Base-by-base conservation (phyloP, 2,329 filamentous ascomycete species). In the Phaeosphaeriaceae sp. region DNA sequence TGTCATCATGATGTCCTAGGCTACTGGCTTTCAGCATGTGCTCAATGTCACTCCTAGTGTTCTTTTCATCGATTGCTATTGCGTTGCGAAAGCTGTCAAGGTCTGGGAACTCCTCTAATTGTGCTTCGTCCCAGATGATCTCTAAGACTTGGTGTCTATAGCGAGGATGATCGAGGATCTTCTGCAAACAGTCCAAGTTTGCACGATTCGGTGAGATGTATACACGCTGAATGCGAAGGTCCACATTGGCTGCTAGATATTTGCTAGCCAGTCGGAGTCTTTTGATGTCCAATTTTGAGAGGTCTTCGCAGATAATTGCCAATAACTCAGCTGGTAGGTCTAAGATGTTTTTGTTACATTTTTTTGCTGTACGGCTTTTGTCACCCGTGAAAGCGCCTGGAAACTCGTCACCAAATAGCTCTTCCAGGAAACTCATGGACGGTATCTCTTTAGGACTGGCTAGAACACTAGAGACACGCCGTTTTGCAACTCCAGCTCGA, bases 111-210 rank as follows among this genome's bases (percentile, higher is more conserved):
- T 58, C 50, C 6, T 54, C 47, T 18, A 69, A 56, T n/a, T 62
- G 58, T n/a, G 62, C 60, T 42, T 76, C 72, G 18, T 77, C 71
- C 70, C 70, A 77, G 28, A 80, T 64, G 4, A 79, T 67, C 46
- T 79, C 75, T 3, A 39, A 52, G 6, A 79, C 60, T 1, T 50
- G 32, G 1, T 55, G 37, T 3, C 69, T 66, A 40, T 73, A 72
- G 1, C 34, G 47, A 4, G 71, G 64, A 50, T 78, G 70, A 8
- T 70, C 54, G 7, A 76, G 69, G 41, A 79, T 59, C 12, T 65
- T 60, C 2, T 66, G 60, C 17, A 76, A 67, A 4, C 75, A 74
- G 2, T 68, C 36, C 5, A 79, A 55, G 42, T 78, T 72, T 17
- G 66, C 62, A 3, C 68, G 67, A 41, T 74, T 77, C 4, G 76